Percentiles rank a stretch among this genome's conserved stretches.
These are phyloP conservation scores for Sporisorium exsertum DNA, from an alignment of 1,284 basidiomycete genomes.

Conservation along the genomic window DNA sequence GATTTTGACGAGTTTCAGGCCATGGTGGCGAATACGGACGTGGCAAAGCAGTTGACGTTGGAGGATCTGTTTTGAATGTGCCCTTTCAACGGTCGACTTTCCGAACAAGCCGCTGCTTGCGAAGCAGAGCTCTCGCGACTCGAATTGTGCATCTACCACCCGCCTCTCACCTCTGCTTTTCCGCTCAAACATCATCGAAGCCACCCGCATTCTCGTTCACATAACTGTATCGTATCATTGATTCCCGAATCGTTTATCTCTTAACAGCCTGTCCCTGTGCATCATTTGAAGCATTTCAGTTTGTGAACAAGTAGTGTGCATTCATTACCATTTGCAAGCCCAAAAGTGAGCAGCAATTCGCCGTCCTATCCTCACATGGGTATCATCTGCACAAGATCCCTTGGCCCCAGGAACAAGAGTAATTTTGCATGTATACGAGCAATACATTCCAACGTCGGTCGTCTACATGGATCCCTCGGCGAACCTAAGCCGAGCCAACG, in stretches of 20 bases:
- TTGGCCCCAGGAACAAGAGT: background rate
- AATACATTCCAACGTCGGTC: background rate
- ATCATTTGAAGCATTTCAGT: background rate
- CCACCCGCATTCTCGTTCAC: background rate
- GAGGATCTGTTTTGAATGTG: conserved; percentile 73
- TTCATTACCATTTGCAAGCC: no score
- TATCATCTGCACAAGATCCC: background rate
- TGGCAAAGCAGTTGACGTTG: conserved; percentile 98
- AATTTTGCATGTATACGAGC: background rate
- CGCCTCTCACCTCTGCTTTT: background rate
- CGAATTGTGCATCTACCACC: background rate
- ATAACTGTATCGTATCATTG: conserved; percentile 3
- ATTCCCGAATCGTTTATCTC: background rate
- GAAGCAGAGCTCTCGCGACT: background rate
- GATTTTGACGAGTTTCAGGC: conserved; percentile 95
- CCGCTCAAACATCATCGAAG: background rate
- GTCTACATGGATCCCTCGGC: no score
- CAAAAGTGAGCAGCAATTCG: no score
- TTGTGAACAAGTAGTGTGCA: background rate
- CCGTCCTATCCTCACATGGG: background rate
- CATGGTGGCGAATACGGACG: conserved; percentile 98
- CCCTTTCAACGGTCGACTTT: conserved; percentile 1
- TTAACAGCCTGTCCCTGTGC: background rate
- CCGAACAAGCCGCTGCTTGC: background rate
- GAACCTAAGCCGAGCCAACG: conserved; percentile 42